phyloP scores from a whole-genome alignment of 305 asterid species.

The Lippia alba region DNA sequence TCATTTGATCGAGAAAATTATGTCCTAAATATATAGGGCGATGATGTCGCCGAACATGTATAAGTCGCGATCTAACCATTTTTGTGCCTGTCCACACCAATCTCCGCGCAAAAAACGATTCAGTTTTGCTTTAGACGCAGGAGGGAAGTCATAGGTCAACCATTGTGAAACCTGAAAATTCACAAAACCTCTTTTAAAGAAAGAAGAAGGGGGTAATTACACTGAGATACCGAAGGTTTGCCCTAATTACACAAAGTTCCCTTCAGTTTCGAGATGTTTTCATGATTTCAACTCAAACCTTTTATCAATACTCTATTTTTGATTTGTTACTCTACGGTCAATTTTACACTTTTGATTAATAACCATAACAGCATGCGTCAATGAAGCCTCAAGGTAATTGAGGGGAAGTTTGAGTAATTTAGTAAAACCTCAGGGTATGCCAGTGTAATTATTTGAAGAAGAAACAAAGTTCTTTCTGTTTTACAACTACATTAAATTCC shows the following conservation, averaged over 20 bases:
- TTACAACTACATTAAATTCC: not conserved
- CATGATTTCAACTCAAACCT: too few species aligned
- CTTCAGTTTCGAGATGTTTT: too few species aligned
- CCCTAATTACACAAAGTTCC: too few species aligned
- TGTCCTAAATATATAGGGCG: too few species aligned
- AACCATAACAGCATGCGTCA: not conserved
- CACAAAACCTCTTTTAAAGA: slow-evolving; percentile 26
- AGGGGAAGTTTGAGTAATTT: too few species aligned
- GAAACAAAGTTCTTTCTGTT: not conserved
- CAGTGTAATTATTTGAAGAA: too few species aligned
- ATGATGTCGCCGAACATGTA: slow-evolving; percentile 2
- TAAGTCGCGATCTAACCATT: slow-evolving; percentile 64
- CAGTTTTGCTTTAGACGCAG: slow-evolving; percentile 92
- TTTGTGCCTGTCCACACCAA: slow-evolving; percentile 99
- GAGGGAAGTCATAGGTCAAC: slow-evolving; percentile 95
- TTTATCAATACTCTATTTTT: too few species aligned
- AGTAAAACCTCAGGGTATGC: too few species aligned
- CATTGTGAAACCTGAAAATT: slow-evolving; percentile 77
- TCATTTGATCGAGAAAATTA: too few species aligned
- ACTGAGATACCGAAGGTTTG: not conserved
- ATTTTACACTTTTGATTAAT: too few species aligned
- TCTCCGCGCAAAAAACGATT: slow-evolving; percentile 98
- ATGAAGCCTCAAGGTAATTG: too few species aligned
- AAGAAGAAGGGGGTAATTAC: slow-evolving; percentile 14
- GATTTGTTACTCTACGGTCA: too few species aligned